Base-by-base conservation (phyloP, 805 yeast genomes). In the Saturnispora galanensis region DNA sequence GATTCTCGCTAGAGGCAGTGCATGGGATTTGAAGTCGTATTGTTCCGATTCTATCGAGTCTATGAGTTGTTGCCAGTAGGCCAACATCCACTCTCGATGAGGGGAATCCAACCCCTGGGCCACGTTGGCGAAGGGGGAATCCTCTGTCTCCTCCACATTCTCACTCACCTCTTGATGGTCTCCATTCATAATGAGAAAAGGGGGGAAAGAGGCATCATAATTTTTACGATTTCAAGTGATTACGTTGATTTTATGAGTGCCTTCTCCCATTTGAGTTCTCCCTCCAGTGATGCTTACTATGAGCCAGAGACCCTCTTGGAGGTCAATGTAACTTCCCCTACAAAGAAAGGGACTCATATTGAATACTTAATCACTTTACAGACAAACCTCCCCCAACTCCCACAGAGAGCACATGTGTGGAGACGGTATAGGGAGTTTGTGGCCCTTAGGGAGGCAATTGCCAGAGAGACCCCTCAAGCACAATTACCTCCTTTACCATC, bases 51-150 rank as follows among this genome's bases (percentile, higher is more conserved):
- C 98, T 41, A 93, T 87, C 44, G 82, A 76, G 58, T 87, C 87
- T 62, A 93, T 89, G 11, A 95, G 81, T 54, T 85, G 94, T 66
- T 93, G 98, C 98, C 98, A 93, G 62, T 90, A 93, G 50, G 85
- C 89, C 76, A 94, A 81, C 89, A 93, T 84, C 69, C 81, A 74
- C 53, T 85, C 89, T 48, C 87, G 74, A 63, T 88, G 82, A 46
- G 78, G 76, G 2, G 96, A 96, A 6, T 72, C 70, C 16, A 90
- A 68, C 1, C 97, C 97, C 57, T 88, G 97, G 2, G 95, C 96
- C 6, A 93, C 97, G 61, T 93, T 93, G 49, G 77, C 63, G 52
- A 64, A 64, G 1, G 68, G 68, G 26, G 42, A 40, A n/a, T 21
- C 31, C 10, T 6, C 67, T 66, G 4, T 21, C 26, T 12, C 39